These are phyloP conservation scores for Trypethelium eluteriae DNA, from an alignment of 495 filamentous ascomycete genomes.

Conservation along the genomic window DNA sequence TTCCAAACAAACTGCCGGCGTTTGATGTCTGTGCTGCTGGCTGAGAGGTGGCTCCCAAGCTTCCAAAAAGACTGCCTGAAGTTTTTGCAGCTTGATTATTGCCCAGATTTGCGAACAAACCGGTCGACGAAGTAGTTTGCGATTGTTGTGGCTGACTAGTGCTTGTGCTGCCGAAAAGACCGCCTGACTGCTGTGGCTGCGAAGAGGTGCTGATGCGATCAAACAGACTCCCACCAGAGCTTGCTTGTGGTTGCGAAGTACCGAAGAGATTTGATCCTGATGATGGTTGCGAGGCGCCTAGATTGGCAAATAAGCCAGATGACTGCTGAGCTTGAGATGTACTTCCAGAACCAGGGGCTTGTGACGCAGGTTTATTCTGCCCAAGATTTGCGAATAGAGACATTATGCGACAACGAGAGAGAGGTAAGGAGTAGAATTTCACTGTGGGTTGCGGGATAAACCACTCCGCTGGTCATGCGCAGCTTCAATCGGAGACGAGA, in stretches of 20 bases:
- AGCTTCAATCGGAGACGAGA: neutral
- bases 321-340: conserved; percentile 6
- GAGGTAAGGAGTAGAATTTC: neutral
- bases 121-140: neutral
- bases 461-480: neutral
- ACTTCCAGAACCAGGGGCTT: neutral
- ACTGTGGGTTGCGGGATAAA: neutral
- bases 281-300: conserved; percentile 13
- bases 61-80: conserved; percentile 12
- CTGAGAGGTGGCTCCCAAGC: conserved; percentile 15
- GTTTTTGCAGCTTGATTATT: conserved; percentile 16
- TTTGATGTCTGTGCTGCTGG: conserved; percentile 1
- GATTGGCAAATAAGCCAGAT: conserved; percentile 18
- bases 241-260: conserved; percentile 18
- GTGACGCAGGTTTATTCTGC: conserved; percentile 17
- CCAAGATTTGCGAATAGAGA: conserved; percentile 21
- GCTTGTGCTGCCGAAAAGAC: conserved; percentile 16
- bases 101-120: conserved; percentile 14
- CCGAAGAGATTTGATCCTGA: conserved; percentile 17
- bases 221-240: conserved; percentile 19
- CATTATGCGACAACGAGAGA: neutral
- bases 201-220: conserved; percentile 8
- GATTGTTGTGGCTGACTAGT: conserved; percentile 17
- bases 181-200: conserved; percentile 14
- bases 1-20: conserved; percentile 10